A percentile compares a stretch with the other conserved stretches of the same genome.
These are phyloP conservation scores for Cyberlindnera euphorbiae DNA, from an alignment of 805 yeast genomes.

Conservation along the genomic window DNA sequence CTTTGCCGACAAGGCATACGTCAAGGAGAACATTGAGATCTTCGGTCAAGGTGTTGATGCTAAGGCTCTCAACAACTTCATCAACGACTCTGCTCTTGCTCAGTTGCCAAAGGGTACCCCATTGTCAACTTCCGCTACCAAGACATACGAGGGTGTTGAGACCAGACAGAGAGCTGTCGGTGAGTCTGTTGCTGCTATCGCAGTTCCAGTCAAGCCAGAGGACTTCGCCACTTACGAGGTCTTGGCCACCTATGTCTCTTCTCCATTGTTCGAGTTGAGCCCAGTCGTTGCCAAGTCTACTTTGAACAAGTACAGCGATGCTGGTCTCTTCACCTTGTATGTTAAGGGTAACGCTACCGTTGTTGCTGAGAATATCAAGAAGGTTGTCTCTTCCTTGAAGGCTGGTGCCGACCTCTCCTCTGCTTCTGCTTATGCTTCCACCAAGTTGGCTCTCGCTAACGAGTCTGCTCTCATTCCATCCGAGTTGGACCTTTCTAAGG, in stretches of 20 bases:
- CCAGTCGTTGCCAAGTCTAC: constrained; percentile 48
- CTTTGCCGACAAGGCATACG: constrained; percentile 65
- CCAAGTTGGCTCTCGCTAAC: constrained; percentile 39
- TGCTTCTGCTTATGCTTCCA: constrained; percentile 51
- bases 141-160: constrained; percentile 59
- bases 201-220: constrained; percentile 66
- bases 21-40: constrained; percentile 65
- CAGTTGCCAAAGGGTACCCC: constrained; percentile 59
- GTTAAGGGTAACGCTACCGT: constrained; percentile 56
- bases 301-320: constrained; percentile 65
- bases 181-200: constrained; percentile 70
- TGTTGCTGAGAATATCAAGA: constrained; percentile 58
- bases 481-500: constrained; percentile 34
- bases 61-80: constrained; percentile 63
- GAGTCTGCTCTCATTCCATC: constrained; percentile 31
- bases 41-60: constrained; percentile 69
- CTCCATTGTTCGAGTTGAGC: constrained; percentile 53
- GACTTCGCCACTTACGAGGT: constrained; percentile 66
- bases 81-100: constrained; percentile 60
- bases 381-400: constrained; percentile 49
- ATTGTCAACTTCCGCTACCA: constrained; percentile 33
- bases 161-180: constrained; percentile 62
- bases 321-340: constrained; percentile 72
- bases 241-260: constrained; percentile 59
- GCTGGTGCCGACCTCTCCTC: constrained; percentile 52